Base-by-base conservation (phyloP, 768 basidiomycete genomes). In the Boletus insuetus region DNA sequence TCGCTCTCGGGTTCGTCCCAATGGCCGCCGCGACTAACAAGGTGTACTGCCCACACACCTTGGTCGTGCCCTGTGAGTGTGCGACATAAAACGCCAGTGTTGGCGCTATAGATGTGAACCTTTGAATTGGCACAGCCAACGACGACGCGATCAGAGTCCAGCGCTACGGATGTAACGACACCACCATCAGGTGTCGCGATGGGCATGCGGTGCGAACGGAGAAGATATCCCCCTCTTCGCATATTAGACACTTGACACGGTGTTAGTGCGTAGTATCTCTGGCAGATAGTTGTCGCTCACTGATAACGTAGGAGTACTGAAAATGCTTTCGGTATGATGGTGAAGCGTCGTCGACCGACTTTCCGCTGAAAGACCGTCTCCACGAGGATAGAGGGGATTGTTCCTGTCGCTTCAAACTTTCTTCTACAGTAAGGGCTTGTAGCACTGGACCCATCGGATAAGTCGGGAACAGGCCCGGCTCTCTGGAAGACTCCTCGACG, bases 1-100 rank as follows among this genome's bases (percentile, higher is more conserved):
- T 57, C 45, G 4, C 46, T 40, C 38, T 55, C 60, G 35, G 49
- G 48, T 46, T 58, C 63, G 31, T 69, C 64, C 72, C 72, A 77
- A 47, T 67, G 64, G 1, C 85, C 87, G n/a, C 86, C 85, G 40
- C 81, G 78, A 24, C 81, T 81, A 46, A 95, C 83, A 26, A 98
- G 79, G 51, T 86, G 83, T 14, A 97, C 83, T 14, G 89, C 87
- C 95, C 95, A 98, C 1, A 97, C 94, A n/a, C 95, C 95, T 20
- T 79, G 73, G 16, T 87, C 85, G 69, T 97, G 95, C 0, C 95
- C 95, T 10, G 82, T 77, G 2, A 98, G 81, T 0, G 90, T 91
- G 49, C 88, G 80, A 40, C 81, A 79, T 47, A 90, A 82, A 2
- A 87, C 81, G 1, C 95, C 95, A 0, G 88, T 89, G 39, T 73